A percentile compares a stretch with the other conserved stretches of the same genome.
Evolutionary conservation across 2,329 filamentous ascomycete genomes (phyloP).

Genomic region (Triangularia setosa): DNA sequence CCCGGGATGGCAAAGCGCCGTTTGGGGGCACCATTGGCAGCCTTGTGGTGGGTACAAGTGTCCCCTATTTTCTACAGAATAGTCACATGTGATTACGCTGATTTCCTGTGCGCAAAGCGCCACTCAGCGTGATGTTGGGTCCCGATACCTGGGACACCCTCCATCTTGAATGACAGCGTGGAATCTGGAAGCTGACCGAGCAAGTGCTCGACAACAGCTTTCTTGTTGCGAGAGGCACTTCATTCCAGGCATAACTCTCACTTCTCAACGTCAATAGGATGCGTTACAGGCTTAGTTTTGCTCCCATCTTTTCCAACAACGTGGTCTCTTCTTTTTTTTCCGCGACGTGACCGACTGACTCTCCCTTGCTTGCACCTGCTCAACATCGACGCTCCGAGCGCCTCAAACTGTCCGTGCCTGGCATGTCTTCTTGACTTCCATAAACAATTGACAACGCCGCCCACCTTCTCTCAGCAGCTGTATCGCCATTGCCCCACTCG

Average conservation of each 20-base stretch:
- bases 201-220: not conserved
- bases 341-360: not conserved
- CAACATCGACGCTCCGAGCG: not conserved
- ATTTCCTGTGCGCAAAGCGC: slow-evolving; percentile 6
- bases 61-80: not conserved
- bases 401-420: slow-evolving; percentile 5
- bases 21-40: not conserved
- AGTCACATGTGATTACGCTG: not conserved
- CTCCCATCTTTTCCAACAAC: not conserved
- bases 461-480: not conserved
- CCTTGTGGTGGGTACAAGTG: not conserved
- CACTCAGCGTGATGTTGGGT: slow-evolving; percentile 13
- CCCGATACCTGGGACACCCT: slow-evolving; percentile 1
- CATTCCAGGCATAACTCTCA: not conserved
- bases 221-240: not conserved
- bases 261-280: not conserved
- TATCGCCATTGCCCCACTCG: not conserved
- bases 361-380: not conserved
- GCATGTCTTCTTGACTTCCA: slow-evolving; percentile 12
- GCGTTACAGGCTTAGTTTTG: not conserved
- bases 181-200: slow-evolving; percentile 19
- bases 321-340: not conserved
- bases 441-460: slow-evolving; percentile 1
- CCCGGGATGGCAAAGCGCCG: slow-evolving; percentile 8
- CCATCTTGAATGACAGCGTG: slow-evolving; percentile 25